Evolutionary conservation across 1,284 basidiomycete genomes (phyloP), one percentile per base, ranked within the genome.

Genomic region (Boletus hoseneyae): DNA sequence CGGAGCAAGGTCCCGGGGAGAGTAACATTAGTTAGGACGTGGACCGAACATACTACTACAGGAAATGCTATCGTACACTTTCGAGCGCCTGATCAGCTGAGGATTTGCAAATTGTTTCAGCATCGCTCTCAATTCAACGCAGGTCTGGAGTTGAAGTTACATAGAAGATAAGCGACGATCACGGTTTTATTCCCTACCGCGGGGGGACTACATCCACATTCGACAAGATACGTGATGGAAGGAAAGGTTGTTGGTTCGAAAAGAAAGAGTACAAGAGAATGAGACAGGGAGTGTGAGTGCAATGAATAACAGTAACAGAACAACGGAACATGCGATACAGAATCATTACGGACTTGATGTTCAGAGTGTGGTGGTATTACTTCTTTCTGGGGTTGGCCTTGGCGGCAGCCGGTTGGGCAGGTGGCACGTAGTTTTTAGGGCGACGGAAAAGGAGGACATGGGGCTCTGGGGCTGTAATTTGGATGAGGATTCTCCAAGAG

Each of bases 401-500:
- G 51, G 59, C 51, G 46, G 57, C 61, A 39, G 56, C 62, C 16
- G 53, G 65, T 57, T 76, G 77, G 34, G 68, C 57, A n/a, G 78
- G 76, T 45, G 73, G 68, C 30, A 70, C 78, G 53, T 77, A 87
- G 65, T 83, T 82, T 73, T 83, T 85, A 11, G 75, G 63, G 48
- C 88, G 82, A 56, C 89, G 80, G 68, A 91, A 91, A 47, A 91
- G 81, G 8, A 92, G 75, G 42, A 91, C 87, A 62, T 93, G 90
- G 7, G 90, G 90, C 67, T 93, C 90, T 15, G 90, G 90, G 40
- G 88, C 90, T 93, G 57, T 36, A 38, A 42, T 38, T 39, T 29
- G 21, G 18, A 46, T 65, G 35, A 59, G 53, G 33, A 47, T n/a
- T 19, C 10, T 41, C 5, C 41, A 36, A 7, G 18, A 30, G 8